Evolutionary conservation across 345 rosid genomes (phyloP), one percentile per base, ranked within the genome.

Genomic region (Arabidopsis thaliana): DNA sequence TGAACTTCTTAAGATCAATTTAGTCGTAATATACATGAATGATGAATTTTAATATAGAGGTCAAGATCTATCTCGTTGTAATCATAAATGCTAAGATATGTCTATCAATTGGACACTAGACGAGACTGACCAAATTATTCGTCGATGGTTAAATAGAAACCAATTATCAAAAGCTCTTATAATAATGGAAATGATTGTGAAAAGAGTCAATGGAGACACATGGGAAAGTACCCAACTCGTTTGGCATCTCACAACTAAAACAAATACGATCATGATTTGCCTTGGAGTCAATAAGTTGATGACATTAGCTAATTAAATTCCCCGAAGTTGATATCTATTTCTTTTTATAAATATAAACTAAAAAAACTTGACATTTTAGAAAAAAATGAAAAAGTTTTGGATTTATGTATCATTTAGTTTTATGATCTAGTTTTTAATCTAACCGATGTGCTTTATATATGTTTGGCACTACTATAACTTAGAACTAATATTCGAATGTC

Each of bases 201-300:
- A 53, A 7, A 52, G 67, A 75, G 69, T 68, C 79, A 59, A 59
- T 14, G 37, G 37, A 76, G 48, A 60, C 56, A 68, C 57, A 67
- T 76, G 74, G 74, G 60, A 8, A 75, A 59, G 69, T 56, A 51
- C 79, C 57, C 63, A 75, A 76, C 50, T 76, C 75, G 57, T 76
- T 37, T 68, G 74, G 69, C 79, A 62, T 36, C 45, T 59, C 59
- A 55, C 44, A 55, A 69, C 65, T 69, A 69, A 25, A 56, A 14
- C 62, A 2, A 69, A 62, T 37, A 62, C 51, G 59, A 46, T 68
- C 10, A 34, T 53, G 79, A 20, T 52, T 61, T 61, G 79, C 58
- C 16, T 41, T 69, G 32, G 24, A 69, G 65, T 69, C 70, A 69
- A 69, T 59, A 44, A 62, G 49, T 22, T 61, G 38, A 68, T 52